phyloP scores from a whole-genome alignment of 83 land plant species.

The Diphasiastrum complanatum region DNA sequence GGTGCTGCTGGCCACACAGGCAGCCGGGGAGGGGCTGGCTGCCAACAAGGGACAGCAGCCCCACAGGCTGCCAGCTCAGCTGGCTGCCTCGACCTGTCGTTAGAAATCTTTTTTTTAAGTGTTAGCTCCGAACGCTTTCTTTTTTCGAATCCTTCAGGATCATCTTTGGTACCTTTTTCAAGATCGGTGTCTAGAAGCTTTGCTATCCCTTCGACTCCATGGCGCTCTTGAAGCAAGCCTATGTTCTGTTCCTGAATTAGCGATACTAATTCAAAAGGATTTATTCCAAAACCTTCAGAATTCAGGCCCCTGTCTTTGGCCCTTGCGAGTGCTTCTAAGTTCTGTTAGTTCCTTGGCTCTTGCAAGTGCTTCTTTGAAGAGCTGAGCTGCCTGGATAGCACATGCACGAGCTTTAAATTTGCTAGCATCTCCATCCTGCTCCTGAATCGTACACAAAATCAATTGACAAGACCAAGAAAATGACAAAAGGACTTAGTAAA shows the following conservation, averaged over 20 bases:
- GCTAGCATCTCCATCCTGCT: neutral
- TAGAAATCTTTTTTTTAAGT: no score
- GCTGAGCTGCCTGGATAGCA: conserved; percentile 8
- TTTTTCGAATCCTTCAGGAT: conserved; percentile 24
- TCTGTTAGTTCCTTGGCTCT: neutral
- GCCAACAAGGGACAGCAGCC: no score
- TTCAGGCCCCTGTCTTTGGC: conserved; percentile 10
- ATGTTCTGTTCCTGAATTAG: neutral
- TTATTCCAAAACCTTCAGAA: neutral
- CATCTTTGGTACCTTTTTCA: conserved; percentile 38
- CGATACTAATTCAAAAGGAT: neutral
- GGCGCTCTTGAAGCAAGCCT: neutral
- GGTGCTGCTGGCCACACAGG: no score
- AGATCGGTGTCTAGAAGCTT: conserved; percentile 25
- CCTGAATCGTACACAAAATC: no score
- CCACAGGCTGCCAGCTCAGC: no score
- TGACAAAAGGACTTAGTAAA: no score
- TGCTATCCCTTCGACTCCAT: conserved; percentile 31
- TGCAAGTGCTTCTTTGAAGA: neutral
- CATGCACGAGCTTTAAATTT: neutral
- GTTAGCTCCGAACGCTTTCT: conserved; percentile 45
- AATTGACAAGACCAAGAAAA: no score
- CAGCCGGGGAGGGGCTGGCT: no score
- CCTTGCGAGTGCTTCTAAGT: neutral
- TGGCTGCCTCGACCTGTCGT: no score